phyloP scores from a whole-genome alignment of 345 rosid genomes.

The Melastoma malabathricum region DNA sequence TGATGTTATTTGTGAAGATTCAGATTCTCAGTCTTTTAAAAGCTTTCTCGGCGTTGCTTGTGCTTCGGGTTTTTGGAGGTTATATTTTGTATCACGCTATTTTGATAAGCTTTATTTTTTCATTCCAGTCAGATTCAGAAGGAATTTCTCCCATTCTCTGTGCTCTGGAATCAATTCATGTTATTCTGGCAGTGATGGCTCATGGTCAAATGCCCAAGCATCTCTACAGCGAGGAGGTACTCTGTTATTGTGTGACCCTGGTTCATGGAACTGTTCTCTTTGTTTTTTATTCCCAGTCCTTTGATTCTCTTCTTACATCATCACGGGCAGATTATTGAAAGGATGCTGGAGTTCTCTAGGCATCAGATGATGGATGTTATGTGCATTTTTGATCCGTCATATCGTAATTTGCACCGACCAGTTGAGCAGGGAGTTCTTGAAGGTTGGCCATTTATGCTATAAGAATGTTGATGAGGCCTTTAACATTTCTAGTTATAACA shows the following conservation, averaged over 20 bases:
- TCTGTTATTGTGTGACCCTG: neutral
- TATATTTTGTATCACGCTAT: neutral
- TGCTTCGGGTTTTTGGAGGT: too few species aligned
- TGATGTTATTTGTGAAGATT: neutral
- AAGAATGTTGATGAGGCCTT: constrained; percentile 6
- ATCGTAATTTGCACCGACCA: constrained; percentile 73
- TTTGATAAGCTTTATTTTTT: neutral
- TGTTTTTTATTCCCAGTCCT: neutral
- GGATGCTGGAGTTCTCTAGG: constrained; percentile 89
- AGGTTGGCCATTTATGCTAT: constrained; percentile 36
- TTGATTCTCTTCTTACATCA: constrained; percentile 6
- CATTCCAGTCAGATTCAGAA: constrained; percentile 72
- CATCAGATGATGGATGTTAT: constrained; percentile 77
- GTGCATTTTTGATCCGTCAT: constrained; percentile 89
- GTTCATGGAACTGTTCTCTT: neutral
- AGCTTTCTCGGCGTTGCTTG: too few species aligned
- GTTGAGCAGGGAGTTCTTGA: constrained; percentile 55
- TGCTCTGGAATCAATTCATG: constrained; percentile 96
- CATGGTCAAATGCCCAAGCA: constrained; percentile 89
- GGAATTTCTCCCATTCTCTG: constrained; percentile 46
- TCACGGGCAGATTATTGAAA: constrained; percentile 66
- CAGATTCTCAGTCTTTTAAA: too few species aligned
- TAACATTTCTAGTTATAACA: constrained; percentile 5
- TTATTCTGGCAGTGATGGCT: constrained; percentile 81
- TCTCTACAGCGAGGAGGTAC: constrained; percentile 92